Percentiles rank a stretch among this genome's conserved stretches.
These are phyloP conservation scores for Endoconidiophora laricicola DNA, from an alignment of 2,329 filamentous ascomycete species.

Conservation along the genomic window DNA sequence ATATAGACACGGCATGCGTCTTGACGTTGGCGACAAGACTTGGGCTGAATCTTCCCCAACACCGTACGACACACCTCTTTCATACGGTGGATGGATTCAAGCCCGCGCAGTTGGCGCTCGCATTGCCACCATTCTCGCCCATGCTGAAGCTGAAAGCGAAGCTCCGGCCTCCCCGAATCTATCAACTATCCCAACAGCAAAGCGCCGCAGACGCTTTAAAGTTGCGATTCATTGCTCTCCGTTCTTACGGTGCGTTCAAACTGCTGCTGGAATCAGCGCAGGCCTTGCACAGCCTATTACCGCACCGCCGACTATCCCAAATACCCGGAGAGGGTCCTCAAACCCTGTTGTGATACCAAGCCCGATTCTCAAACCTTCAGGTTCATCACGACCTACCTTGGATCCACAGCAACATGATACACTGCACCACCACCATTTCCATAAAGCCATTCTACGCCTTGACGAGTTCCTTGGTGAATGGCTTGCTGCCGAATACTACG, in stretches of 20 bases:
- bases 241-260: slow-evolving; percentile 64
- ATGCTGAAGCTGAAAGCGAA: slow-evolving; percentile 30
- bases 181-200: slow-evolving; percentile 14
- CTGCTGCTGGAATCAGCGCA: slow-evolving; percentile 45
- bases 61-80: slow-evolving; percentile 88
- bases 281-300: slow-evolving; percentile 43
- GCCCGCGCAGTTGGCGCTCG: slow-evolving; percentile 64
- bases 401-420: slow-evolving; percentile 1
- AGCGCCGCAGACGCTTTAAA: slow-evolving; percentile 44
- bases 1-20: slow-evolving; percentile 68
- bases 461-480: slow-evolving; percentile 93
- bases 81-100: slow-evolving; percentile 87
- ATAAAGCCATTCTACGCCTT: slow-evolving; percentile 54
- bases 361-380: slow-evolving; percentile 12
- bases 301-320: slow-evolving; percentile 16
- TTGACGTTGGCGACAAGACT: slow-evolving; percentile 85
- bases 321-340: not conserved
- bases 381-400: slow-evolving; percentile 2
- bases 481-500: slow-evolving; percentile 86
- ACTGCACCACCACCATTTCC: slow-evolving; percentile 20
- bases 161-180: slow-evolving; percentile 14
- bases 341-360: slow-evolving; percentile 11
- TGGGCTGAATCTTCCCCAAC: slow-evolving; percentile 90
- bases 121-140: slow-evolving; percentile 57
- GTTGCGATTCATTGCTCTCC: slow-evolving; percentile 87